phyloP scores from a whole-genome alignment of 345 rosid species.

The Linum usitatissimum region DNA sequence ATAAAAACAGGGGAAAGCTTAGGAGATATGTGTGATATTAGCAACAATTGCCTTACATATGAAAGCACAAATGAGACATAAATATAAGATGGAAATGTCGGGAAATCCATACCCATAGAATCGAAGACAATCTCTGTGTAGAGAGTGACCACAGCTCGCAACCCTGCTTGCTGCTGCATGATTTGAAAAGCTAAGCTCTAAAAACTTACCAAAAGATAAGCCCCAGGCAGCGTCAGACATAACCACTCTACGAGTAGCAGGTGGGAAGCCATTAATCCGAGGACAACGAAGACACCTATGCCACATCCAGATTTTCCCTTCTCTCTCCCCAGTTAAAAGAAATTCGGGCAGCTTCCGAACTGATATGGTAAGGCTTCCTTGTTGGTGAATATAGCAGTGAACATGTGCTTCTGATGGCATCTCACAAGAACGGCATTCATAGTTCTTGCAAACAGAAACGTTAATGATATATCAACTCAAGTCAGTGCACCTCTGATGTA shows the following conservation, averaged over 20 bases:
- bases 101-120: conserved; percentile 66
- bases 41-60: too few relatives aligned
- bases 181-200: conserved; percentile 2
- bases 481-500: not conserved
- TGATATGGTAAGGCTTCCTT: conserved; percentile 94
- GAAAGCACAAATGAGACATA: too few relatives aligned
- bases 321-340: conserved; percentile 75
- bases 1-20: conserved; percentile 13
- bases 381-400: conserved; percentile 94
- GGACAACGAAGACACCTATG: conserved; percentile 94
- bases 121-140: conserved; percentile 98
- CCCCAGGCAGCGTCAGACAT: conserved; percentile 99
- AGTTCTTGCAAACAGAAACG: conserved; percentile 37
- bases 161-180: conserved; percentile 24
- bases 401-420: conserved; percentile 98
- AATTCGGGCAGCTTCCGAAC: conserved; percentile 71
- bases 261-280: conserved; percentile 68
- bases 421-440: conserved; percentile 65
- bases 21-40: not conserved
- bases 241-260: conserved; percentile 78
- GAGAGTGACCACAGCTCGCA: conserved; percentile 97
- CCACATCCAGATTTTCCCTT: conserved; percentile 99
- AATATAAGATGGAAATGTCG: not conserved
- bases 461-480: not conserved
- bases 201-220: conserved; percentile 37